Conservation (phyloP, 208 protist genomes). For the Leishmania gerbilli region DNA sequence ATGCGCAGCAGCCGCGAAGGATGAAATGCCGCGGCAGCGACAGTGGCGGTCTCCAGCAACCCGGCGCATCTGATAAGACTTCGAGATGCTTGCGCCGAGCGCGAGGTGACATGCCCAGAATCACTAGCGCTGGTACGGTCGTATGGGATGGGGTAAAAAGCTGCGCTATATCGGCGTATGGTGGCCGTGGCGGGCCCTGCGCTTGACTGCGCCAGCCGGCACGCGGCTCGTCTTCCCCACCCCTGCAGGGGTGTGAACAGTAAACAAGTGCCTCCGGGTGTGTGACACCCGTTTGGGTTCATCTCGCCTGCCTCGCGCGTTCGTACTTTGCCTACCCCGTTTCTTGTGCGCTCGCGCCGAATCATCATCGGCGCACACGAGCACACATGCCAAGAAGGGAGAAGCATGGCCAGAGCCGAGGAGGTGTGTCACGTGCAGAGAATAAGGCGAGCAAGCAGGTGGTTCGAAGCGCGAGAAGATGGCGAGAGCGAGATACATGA, state of each 20-base stretch:
- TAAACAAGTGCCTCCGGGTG: not conserved
- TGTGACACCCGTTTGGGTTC: not conserved
- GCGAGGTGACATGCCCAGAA: not conserved
- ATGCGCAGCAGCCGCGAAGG: not conserved
- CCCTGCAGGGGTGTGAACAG: not conserved
- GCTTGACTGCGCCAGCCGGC: not conserved
- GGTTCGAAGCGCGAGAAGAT: not conserved
- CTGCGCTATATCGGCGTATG: not conserved
- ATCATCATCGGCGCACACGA: not conserved
- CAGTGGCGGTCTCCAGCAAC: not conserved
- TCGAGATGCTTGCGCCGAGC: not conserved
- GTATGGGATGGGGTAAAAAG: not conserved
- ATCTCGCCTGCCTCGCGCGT: not conserved
- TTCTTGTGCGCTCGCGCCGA: not conserved
- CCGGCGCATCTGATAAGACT: not conserved
- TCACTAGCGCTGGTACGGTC: not conserved
- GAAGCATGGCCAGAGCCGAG: not conserved
- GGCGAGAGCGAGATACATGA: not conserved
- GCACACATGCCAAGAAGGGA: not conserved
- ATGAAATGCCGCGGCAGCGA: not conserved
- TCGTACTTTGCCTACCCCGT: not conserved
- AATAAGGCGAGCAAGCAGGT: not conserved
- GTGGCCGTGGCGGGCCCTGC: not conserved
- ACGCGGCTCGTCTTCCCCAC: not conserved
- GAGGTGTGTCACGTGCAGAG: not conserved